Evolutionary conservation across 2,329 filamentous ascomycete species (phyloP).

Genomic region (Moelleriella libera): DNA sequence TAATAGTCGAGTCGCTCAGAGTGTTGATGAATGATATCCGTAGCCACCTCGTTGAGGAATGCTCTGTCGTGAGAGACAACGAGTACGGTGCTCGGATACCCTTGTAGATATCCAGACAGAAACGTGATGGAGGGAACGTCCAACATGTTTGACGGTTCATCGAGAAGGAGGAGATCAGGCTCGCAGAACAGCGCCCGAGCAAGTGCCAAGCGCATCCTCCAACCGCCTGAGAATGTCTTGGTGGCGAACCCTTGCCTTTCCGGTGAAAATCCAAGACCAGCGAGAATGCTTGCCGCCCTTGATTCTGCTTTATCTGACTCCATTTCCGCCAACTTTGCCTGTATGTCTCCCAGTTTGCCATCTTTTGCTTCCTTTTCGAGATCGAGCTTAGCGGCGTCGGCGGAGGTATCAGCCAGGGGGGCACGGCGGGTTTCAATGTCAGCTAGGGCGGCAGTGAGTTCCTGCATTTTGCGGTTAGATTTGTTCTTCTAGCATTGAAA

Average conservation of each 20-base stretch:
- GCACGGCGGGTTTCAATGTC: constrained; percentile 66
- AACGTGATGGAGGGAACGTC: constrained; percentile 99
- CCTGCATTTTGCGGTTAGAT: constrained; percentile 21
- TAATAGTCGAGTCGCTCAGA: constrained; percentile 97
- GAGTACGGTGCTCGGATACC: constrained; percentile 85
- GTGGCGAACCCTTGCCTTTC: constrained; percentile 88
- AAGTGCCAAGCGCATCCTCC: constrained; percentile 94
- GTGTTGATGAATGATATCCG: constrained; percentile 97
- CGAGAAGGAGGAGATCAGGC: constrained; percentile 85
- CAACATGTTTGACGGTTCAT: constrained; percentile 99
- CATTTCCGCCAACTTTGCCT: constrained; percentile 90
- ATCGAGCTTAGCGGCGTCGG: constrained; percentile 75
- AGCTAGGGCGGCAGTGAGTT: constrained; percentile 64
- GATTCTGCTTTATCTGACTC: constrained; percentile 97
- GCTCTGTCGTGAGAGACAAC: constrained; percentile 98
- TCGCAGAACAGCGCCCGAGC: constrained; percentile 96
- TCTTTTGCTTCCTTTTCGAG: constrained; percentile 82
- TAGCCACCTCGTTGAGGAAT: constrained; percentile 98
- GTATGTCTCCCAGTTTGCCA: constrained; percentile 78
- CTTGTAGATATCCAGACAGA: constrained; percentile 87
- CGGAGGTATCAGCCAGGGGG: constrained; percentile 78
- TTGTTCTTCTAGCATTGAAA: not conserved
- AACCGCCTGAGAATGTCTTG: constrained; percentile 98
- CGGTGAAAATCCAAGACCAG: constrained; percentile 88
- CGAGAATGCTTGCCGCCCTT: constrained; percentile 86